These are phyloP conservation scores for Takashimella tepidaria DNA, from an alignment of 1,284 basidiomycete genomes.

Conservation along the genomic window DNA sequence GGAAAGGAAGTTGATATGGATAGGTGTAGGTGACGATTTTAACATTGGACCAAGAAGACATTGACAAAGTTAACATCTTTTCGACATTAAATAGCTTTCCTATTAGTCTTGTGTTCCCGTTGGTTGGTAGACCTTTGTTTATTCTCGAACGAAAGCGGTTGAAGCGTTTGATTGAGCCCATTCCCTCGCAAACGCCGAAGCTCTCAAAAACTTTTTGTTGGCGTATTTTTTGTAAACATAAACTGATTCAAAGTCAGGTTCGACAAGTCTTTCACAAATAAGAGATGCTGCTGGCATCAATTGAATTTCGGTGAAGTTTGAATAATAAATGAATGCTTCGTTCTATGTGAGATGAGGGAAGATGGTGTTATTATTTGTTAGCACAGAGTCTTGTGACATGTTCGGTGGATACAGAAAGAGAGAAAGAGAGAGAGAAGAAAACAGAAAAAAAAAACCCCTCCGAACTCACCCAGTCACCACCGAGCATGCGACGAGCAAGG, in stretches of 20 bases:
- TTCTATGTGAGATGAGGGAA: conserved; percentile 53
- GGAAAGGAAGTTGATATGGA: not conserved
- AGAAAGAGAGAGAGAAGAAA: conserved; percentile 11
- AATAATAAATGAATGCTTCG: conserved; percentile 89
- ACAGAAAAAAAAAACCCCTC: too few species aligned
- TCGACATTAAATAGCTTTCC: too few species aligned
- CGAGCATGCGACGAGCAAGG: conserved; percentile 83
- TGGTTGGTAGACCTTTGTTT: too few species aligned
- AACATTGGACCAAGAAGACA: not conserved
- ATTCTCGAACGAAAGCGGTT: conserved; percentile 10
- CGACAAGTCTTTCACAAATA: conserved; percentile 77
- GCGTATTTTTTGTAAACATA: conserved; percentile 97
- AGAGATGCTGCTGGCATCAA: conserved; percentile 74
- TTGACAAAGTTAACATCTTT: too few species aligned
- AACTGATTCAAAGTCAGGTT: conserved; percentile 71
- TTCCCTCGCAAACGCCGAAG: conserved; percentile 53
- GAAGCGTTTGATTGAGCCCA: conserved; percentile 47
- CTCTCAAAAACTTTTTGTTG: conserved; percentile 94
- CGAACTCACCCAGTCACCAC: conserved; percentile 86
- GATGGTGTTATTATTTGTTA: not conserved
- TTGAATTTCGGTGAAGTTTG: conserved; percentile 86
- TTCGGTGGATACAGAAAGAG: conserved; percentile 54
- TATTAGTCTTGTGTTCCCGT: too few species aligned
- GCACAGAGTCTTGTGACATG: not conserved
- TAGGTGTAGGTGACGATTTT: not conserved